A percentile compares a stretch with the other conserved stretches of the same genome.
These are phyloP conservation scores for Pascua guehoae DNA, from an alignment of 1,284 basidiomycete species.

Conservation along the genomic window DNA sequence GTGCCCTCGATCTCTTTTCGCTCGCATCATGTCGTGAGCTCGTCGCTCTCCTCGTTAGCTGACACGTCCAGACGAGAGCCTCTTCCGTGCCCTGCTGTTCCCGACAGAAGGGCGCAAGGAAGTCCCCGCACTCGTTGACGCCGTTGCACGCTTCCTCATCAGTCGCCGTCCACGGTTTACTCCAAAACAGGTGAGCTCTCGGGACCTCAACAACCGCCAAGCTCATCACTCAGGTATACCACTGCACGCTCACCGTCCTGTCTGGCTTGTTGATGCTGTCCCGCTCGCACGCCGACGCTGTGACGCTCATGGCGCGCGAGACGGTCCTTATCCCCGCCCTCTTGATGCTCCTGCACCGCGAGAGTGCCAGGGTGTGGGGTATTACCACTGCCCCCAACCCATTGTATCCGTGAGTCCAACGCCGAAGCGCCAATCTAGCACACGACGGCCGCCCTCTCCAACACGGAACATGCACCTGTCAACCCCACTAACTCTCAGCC, in stretches of 20 bases:
- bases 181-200: background rate
- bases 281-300: slow-evolving; percentile 30
- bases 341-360: slow-evolving; percentile 29
- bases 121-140: slow-evolving; percentile 20
- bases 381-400: slow-evolving; percentile 12
- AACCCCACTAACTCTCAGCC: slow-evolving; percentile 17
- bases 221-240: slow-evolving; percentile 3
- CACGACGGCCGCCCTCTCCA: no score
- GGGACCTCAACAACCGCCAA: background rate
- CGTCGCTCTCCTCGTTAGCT: background rate
- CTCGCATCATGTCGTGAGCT: slow-evolving; percentile 33
- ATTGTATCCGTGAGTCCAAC: slow-evolving; percentile 6
- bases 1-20: slow-evolving; percentile 29
- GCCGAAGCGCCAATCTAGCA: no score
- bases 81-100: slow-evolving; percentile 28
- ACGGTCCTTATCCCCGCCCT: slow-evolving; percentile 33
- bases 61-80: slow-evolving; percentile 31
- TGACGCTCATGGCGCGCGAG: slow-evolving; percentile 33
- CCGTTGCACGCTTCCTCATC: slow-evolving; percentile 20
- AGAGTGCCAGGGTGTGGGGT: slow-evolving; percentile 32
- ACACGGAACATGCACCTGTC: no score
- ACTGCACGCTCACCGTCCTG: slow-evolving; percentile 13
- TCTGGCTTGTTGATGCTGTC: slow-evolving; percentile 28
- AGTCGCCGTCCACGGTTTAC: slow-evolving; percentile 1
- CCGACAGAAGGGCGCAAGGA: slow-evolving; percentile 1